These are phyloP conservation scores for Nigrospora sphaerica DNA, from an alignment of 2,329 filamentous ascomycete genomes.

Conservation along the genomic window DNA sequence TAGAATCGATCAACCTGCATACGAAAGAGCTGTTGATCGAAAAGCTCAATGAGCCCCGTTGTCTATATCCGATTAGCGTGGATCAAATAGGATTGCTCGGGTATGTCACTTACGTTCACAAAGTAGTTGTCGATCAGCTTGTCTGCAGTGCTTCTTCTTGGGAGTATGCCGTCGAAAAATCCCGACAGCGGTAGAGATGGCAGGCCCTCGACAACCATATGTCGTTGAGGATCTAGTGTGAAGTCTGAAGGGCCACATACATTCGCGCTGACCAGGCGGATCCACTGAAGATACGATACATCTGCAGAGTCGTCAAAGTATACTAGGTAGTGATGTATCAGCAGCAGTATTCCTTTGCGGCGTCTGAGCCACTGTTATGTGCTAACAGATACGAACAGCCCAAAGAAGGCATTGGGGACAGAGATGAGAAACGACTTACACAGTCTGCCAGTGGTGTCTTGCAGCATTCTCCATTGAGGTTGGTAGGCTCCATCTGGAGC, in stretches of 20 bases:
- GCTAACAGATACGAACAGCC: too few relatives aligned
- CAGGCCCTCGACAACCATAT: constrained; percentile 49
- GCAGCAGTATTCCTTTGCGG: too few relatives aligned
- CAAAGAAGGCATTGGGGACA: too few relatives aligned
- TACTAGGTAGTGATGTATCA: constrained; percentile 12
- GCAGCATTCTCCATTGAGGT: constrained; percentile 46
- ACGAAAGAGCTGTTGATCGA: constrained; percentile 44
- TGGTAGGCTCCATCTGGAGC: constrained; percentile 50
- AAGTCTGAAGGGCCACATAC: constrained; percentile 48
- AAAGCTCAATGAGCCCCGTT: constrained; percentile 52
- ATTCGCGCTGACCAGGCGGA: constrained; percentile 54
- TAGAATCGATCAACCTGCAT: constrained; percentile 46
- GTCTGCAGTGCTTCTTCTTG: constrained; percentile 45
- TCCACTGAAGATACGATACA: constrained; percentile 51
- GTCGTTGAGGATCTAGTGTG: constrained; percentile 47
- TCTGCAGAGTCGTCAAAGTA: constrained; percentile 59
- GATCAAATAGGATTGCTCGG: neutral
- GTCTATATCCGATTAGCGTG: constrained; percentile 33
- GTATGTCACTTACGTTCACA: constrained; percentile 38
- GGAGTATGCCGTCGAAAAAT: constrained; percentile 45
- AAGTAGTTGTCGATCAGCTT: constrained; percentile 54
- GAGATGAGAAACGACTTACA: constrained; percentile 30
- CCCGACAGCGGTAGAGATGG: constrained; percentile 36
- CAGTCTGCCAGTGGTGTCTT: constrained; percentile 49
- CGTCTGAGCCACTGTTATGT: too few relatives aligned